Percentiles rank a stretch among this genome's conserved stretches.
These are phyloP conservation scores for Osmanthus fragrans DNA, from an alignment of 257 asterid genomes.

Conservation along the genomic window DNA sequence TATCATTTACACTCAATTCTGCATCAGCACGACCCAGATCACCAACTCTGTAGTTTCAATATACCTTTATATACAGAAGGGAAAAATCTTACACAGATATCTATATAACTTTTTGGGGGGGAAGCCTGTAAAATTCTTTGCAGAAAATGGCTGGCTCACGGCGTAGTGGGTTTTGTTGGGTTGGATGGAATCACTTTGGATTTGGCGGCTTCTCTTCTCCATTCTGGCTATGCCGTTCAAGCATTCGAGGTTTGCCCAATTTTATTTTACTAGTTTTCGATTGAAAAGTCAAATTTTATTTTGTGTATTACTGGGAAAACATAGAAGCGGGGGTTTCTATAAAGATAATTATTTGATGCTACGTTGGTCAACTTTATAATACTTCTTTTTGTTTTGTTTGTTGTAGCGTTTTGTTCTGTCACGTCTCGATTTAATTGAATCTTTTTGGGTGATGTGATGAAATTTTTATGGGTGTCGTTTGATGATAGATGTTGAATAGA, in stretches of 20 bases:
- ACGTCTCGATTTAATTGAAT: neutral
- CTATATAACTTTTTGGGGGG: neutral
- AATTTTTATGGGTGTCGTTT: neutral
- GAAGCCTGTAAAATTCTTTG: neutral
- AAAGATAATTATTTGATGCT: neutral
- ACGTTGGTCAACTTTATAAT: neutral
- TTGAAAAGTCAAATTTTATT: neutral
- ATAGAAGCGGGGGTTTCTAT: neutral
- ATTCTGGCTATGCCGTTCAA: conserved; percentile 61
- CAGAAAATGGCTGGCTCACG: conserved; percentile 65
- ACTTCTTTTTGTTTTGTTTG: neutral
- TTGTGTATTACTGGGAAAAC: neutral
- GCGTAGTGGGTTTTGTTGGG: conserved; percentile 73
- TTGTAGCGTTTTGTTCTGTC: neutral
- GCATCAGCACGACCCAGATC: neutral
- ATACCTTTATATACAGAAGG: neutral
- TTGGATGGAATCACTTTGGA: conserved; percentile 75
- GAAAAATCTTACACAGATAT: neutral
- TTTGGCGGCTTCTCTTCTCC: conserved; percentile 69
- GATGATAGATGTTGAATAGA: neutral
- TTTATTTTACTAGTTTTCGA: neutral
- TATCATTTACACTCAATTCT: neutral
- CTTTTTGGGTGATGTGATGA: neutral
- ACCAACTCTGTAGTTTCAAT: neutral
- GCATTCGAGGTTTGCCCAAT: conserved; percentile 66